Conservation (phyloP, 257 asterid genomes). For the Plantago major region DNA sequence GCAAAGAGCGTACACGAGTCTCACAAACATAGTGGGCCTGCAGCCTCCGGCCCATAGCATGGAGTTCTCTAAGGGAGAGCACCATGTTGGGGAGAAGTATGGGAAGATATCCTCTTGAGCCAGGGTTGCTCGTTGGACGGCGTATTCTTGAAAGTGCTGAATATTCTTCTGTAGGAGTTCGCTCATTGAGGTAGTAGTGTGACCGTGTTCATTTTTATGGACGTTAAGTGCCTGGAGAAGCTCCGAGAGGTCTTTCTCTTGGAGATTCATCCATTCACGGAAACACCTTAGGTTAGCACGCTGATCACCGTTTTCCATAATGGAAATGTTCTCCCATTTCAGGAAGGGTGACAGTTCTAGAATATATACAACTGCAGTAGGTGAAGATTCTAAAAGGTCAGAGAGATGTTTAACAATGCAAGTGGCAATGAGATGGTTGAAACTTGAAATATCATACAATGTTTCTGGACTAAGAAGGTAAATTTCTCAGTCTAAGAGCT, state of each 20-base stretch:
- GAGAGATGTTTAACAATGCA: too few relatives aligned
- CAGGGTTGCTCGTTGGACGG: conserved; percentile 12
- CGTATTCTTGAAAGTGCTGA: conserved; percentile 21
- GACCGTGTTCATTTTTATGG: background rate
- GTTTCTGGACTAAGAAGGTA: background rate
- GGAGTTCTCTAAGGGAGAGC: conserved; percentile 31
- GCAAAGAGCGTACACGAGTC: conserved; percentile 24
- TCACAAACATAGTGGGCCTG: conserved; percentile 31
- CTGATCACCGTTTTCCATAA: conserved; percentile 6
- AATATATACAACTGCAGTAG: background rate
- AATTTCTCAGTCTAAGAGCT: conserved; percentile 13
- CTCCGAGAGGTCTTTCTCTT: conserved; percentile 30
- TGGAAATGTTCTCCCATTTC: background rate
- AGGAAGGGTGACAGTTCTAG: background rate
- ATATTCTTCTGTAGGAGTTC: conserved; percentile 17
- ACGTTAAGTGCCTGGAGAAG: conserved; percentile 21
- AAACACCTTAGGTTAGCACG: conserved; percentile 14
- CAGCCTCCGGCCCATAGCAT: conserved; percentile 40
- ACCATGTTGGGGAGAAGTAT: conserved; percentile 32
- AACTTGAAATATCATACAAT: background rate
- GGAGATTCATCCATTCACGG: conserved; percentile 27
- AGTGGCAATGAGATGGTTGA: background rate
- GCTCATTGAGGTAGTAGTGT: background rate
- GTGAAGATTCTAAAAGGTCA: too few relatives aligned
- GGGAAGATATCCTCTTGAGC: conserved; percentile 14